A percentile compares a stretch with the other conserved stretches of the same genome.
Evolutionary conservation across 1,139 yeast species (phyloP).

Genomic region (Pneumocystis wakefieldiae): DNA sequence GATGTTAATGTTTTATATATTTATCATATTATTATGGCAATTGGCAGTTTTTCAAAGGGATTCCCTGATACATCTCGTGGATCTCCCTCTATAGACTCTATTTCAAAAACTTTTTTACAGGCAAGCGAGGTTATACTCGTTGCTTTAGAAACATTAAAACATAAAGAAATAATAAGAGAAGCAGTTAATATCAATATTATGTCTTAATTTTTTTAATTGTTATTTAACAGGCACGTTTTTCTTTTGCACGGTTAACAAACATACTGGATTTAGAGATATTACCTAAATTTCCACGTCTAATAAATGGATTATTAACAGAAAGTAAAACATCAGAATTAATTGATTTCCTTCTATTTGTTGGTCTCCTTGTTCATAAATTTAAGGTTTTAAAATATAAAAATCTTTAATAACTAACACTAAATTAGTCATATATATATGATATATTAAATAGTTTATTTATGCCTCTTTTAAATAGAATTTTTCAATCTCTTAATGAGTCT

Average conservation of each 20-base stretch:
- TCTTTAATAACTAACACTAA: constrained; percentile 23
- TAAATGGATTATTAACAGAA: constrained; percentile 57
- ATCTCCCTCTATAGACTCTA: constrained; percentile 18
- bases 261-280: constrained; percentile 44
- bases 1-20: constrained; percentile 48
- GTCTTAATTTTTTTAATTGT: background rate
- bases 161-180: constrained; percentile 60
- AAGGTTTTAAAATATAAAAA: constrained; percentile 23
- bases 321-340: constrained; percentile 51
- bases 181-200: constrained; percentile 25
- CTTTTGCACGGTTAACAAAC: constrained; percentile 76
- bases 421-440: constrained; percentile 44
- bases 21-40: constrained; percentile 75
- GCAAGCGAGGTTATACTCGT: constrained; percentile 75
- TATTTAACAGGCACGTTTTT: constrained; percentile 41
- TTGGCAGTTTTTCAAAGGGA: constrained; percentile 82
- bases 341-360: constrained; percentile 72
- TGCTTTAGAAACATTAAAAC: constrained; percentile 60
- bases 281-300: constrained; percentile 51
- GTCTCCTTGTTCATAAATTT: constrained; percentile 73
- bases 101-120: constrained; percentile 41
- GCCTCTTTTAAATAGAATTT: constrained; percentile 57
- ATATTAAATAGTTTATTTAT: constrained; percentile 56
- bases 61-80: constrained; percentile 33
- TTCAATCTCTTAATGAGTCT: constrained; percentile 37